phyloP scores from a whole-genome alignment of 768 basidiomycete species.

The Strobilomyces echinocephalus region DNA sequence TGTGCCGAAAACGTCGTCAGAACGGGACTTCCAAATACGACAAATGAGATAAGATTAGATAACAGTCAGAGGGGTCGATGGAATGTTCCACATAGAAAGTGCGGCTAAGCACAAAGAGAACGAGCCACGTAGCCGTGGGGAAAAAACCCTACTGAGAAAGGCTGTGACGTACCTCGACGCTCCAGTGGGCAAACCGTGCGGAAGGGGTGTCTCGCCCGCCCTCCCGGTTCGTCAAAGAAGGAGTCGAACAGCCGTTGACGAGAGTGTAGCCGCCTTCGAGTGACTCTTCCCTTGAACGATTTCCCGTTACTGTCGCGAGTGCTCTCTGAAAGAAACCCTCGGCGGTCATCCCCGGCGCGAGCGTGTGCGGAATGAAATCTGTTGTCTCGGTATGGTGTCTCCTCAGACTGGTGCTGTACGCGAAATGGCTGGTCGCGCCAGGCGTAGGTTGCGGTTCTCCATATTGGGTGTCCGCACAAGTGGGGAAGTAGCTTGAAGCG shows the following conservation, averaged over 20 bases:
- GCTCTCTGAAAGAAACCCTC: conserved; percentile 48
- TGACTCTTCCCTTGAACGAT: conserved; percentile 11
- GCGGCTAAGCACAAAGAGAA: no score
- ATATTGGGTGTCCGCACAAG: conserved; percentile 44
- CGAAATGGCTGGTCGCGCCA: conserved; percentile 69
- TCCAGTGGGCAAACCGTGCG: conserved; percentile 61
- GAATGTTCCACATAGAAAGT: conserved; percentile 1
- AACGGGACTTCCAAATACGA: not conserved
- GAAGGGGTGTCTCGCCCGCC: conserved; percentile 50
- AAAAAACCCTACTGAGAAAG: not conserved
- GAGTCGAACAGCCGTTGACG: conserved; percentile 19
- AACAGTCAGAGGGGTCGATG: not conserved
- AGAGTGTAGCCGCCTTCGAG: conserved; percentile 40
- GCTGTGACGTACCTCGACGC: conserved; percentile 51
- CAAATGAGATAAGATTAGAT: not conserved
- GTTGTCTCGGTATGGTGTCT: conserved; percentile 52
- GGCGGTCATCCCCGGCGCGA: conserved; percentile 37
- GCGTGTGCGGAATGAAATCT: conserved; percentile 37
- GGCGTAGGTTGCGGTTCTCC: conserved; percentile 54
- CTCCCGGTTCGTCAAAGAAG: conserved; percentile 24
- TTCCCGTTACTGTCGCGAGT: conserved; percentile 32
- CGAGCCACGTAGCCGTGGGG: not conserved
- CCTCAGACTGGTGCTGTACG: conserved; percentile 76
- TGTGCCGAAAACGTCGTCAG: conserved; percentile 27
- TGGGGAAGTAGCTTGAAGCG: conserved; percentile 75